Evolutionary conservation across 768 basidiomycete genomes (phyloP), one percentile per base, ranked within the genome.

Genomic region (Rhodotorula kratochvilovae): DNA sequence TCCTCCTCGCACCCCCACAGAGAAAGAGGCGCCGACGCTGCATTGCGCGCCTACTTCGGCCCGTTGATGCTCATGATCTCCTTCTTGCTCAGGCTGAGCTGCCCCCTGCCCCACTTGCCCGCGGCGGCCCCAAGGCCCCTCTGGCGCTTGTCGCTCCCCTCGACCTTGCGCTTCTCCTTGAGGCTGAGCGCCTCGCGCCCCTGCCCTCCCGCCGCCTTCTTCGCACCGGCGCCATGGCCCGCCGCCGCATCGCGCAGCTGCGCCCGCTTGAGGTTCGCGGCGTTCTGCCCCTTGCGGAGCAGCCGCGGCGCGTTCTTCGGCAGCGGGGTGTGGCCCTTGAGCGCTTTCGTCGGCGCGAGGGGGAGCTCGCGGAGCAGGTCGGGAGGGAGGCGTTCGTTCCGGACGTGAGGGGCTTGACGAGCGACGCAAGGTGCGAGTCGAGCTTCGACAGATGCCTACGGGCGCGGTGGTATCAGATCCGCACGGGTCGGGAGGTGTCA

Each of bases 391-490:
- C 39, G 27, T 39, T 29, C 12, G 60, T n/a, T 8, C 63, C 92
- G 42, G 91, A 91, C 1, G 94, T 93, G 90, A 85, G 83, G 0
- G 89, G 90, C 2, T 85, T 88, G 33, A 82, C 87, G 77, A 92
- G 86, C 70, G 76, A 91, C 77, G 91, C 90, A 63, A 89, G 93
- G 80, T 92, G 92, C 8, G 90, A 86, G 75, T 81, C 83, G 6
- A 89, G 94, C 75, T 88, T 84, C 70, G 85, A 83, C 79, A 85
- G 85, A 77, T 83, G 91, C 56, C 93, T 93, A 78, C 91, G 90
- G 69, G 91, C 33, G 8, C 11, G 21, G 1, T 3, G 19, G 1
- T 2, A 12, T 33, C 3, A 35, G 33, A 7, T 21, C 31, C 39
- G 39, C 39, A 13, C n/a, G n/a, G n/a, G n/a, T n/a, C n/a, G n/a